Evolutionary conservation across 768 basidiomycete genomes (phyloP), one percentile per base, ranked within the genome.

Genomic region (Botryobasidium botryosum): DNA sequence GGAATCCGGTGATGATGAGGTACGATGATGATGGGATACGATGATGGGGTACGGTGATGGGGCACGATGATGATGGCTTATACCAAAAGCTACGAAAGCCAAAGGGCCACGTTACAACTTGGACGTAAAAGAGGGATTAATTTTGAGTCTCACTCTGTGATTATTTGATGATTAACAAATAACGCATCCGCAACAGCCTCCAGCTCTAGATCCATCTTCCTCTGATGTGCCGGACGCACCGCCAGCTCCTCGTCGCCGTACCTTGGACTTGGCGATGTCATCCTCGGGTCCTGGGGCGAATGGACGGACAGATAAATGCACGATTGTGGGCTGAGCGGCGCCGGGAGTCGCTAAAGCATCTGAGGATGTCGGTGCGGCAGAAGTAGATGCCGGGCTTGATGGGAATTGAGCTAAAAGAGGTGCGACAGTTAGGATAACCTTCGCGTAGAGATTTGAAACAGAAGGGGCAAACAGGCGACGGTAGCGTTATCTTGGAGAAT

Each of bases 301-400:
- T 18, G 51, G 49, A 17, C 51, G 51, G 20, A 52, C 50, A 33
- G 51, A 52, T 8, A 52, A 23, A 40, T 52, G 51, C 15, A 52
- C 33, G 40, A 52, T 40, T 5, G 50, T 52, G 6, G 51, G 40
- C 15, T 50, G 49, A 27, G 23, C 25, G 12, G 43, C 33, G 15
- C 35, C 33, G 46, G 36, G 43, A n/a, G 35, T 38, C 20, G 49
- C 49, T 50, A 26, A 45, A 8, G 46, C 35, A 36, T 6, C 6
- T 31, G 4, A 20, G 48, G 21, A 35, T 2, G 12, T n/a, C 15
- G 41, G 41, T 10, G 20, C 21, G 21, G 21, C 13, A 15, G 13
- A 15, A 23, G 13, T 13, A 15, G 21, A 40, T 23, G 21, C 15
- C 10, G 12, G 13, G 13, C 13, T 40, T 12, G 38, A 15, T 15